Conservation (phyloP, 495 filamentous ascomycete species). For the Hypoxylon fuscum region DNA sequence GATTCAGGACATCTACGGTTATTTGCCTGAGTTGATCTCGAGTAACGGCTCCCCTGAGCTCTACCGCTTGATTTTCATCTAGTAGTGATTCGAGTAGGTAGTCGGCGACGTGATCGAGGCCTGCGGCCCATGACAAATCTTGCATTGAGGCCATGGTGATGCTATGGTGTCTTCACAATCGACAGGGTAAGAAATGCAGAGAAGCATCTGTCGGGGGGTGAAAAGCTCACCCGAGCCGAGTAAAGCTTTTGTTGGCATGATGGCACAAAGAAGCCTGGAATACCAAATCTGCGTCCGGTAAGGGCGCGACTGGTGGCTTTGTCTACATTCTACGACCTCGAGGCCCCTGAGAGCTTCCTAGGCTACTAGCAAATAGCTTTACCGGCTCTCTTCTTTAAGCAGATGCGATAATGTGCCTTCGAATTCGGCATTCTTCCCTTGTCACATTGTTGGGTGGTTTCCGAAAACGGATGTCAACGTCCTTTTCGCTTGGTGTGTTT, state of each 20-base stretch:
- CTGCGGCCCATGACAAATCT: background rate
- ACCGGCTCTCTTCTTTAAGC: background rate
- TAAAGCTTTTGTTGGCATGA: constrained; percentile 22
- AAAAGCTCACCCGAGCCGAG: constrained; percentile 8
- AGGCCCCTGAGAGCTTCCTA: background rate
- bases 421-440: constrained; percentile 26
- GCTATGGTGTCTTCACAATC: background rate
- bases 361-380: background rate
- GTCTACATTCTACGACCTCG: constrained; percentile 11
- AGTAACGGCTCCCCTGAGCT: too few species aligned
- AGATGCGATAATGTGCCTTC: background rate
- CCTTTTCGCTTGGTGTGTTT: too few species aligned
- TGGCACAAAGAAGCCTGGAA: constrained; percentile 24
- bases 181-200: background rate
- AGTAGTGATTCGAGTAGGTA: too few species aligned
- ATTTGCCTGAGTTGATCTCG: too few species aligned
- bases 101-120: too few species aligned
- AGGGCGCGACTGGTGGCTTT: constrained; percentile 14
- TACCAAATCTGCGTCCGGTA: constrained; percentile 18
- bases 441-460: background rate
- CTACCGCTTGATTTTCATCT: too few species aligned
- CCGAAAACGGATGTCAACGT: constrained; percentile 23
- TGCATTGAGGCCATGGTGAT: constrained; percentile 2
- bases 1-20: too few species aligned
- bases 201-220: background rate